Evolutionary conservation across 495 filamentous ascomycete genomes (phyloP).

Genomic region (Xylaria grammica): DNA sequence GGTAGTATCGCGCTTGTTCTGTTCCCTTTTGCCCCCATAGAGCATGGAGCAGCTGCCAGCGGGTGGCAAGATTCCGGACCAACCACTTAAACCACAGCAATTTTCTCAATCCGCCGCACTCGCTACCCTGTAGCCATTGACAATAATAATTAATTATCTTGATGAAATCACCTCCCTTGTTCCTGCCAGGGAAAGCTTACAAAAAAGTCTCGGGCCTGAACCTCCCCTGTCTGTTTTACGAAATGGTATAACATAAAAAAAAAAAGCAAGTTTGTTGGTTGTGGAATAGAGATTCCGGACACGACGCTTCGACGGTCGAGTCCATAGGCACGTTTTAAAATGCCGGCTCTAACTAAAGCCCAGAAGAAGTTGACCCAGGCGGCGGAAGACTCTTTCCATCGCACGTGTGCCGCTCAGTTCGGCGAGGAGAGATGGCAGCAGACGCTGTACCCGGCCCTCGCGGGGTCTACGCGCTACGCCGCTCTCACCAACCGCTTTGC

Average conservation of each 20-base stretch:
- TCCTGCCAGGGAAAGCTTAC: no score
- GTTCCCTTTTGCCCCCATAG: neutral
- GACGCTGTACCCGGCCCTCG: conserved; percentile 20
- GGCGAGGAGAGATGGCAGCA: conserved; percentile 21
- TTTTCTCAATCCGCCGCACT: conserved; percentile 5
- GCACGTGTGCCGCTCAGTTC: conserved; percentile 12
- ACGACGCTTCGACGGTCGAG: neutral
- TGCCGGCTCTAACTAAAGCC: conserved; percentile 25
- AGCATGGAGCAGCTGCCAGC: conserved; percentile 2
- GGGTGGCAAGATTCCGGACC: neutral
- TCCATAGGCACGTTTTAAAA: neutral
- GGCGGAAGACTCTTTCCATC: conserved; percentile 23
- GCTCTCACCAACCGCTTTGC: conserved; percentile 22
- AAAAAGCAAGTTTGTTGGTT: neutral
- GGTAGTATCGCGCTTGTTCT: no score
- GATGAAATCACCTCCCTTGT: no score
- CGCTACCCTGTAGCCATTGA: neutral
- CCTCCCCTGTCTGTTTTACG: neutral
- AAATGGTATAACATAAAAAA: neutral
- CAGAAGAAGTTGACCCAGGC: conserved; percentile 22
- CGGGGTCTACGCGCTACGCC: conserved; percentile 22
- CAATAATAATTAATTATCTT: neutral
- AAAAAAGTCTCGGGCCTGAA: neutral
- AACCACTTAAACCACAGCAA: neutral
- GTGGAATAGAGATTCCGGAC: neutral